Conservation (phyloP, 2,329 filamentous ascomycete species). For the Xylaria sp. region DNA sequence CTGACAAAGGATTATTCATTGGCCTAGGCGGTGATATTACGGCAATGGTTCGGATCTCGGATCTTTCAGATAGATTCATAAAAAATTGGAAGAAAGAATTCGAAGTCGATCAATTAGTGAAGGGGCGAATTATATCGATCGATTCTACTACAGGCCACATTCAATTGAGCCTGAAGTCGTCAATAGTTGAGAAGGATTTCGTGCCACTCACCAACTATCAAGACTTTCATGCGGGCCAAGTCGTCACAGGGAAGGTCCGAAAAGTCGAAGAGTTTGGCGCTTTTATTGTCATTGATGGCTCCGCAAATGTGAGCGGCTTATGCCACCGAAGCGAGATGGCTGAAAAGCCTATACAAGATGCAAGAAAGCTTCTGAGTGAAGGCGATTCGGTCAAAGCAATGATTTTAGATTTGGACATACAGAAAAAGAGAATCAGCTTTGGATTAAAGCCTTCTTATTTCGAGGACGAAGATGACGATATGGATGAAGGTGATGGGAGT, state of each 20-base stretch:
- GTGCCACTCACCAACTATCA: constrained; percentile 76
- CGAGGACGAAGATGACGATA: constrained; percentile 67
- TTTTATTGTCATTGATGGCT: constrained; percentile 90
- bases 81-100: constrained; percentile 96
- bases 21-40: constrained; percentile 83
- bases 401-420: constrained; percentile 79
- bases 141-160: constrained; percentile 76
- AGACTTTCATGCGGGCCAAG: constrained; percentile 82
- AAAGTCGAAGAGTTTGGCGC: constrained; percentile 96
- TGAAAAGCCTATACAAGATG: constrained; percentile 82
- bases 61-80: constrained; percentile 89
- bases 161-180: constrained; percentile 88
- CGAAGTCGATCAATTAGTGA: constrained; percentile 89
- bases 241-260: constrained; percentile 88
- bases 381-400: constrained; percentile 95
- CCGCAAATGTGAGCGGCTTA: constrained; percentile 88
- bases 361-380: constrained; percentile 88
- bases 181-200: constrained; percentile 83
- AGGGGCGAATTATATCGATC: constrained; percentile 81
- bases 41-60: constrained; percentile 84
- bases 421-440: constrained; percentile 84
- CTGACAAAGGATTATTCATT: constrained; percentile 90
- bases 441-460: constrained; percentile 95
- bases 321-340: constrained; percentile 95
- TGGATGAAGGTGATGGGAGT: constrained; percentile 56